phyloP scores from a whole-genome alignment of 371 early-diverging fungal genomes.

The Lichtheimia ornata region DNA sequence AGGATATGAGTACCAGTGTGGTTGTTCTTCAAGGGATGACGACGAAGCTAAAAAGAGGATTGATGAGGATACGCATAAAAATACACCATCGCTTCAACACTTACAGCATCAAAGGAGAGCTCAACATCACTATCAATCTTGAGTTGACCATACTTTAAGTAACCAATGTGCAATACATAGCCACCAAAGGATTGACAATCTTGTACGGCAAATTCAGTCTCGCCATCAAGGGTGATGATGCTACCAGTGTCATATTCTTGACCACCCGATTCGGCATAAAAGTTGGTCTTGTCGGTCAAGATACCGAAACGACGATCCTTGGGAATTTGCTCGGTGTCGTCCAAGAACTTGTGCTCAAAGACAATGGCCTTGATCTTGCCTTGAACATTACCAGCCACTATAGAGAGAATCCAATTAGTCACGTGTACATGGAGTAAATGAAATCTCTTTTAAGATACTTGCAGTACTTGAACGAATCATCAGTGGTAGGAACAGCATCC shows the following conservation, averaged over 20 bases:
- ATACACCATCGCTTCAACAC: neutral
- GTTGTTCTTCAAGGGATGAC: slow-evolving; percentile 92
- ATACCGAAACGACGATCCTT: slow-evolving; percentile 74
- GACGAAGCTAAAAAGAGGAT: slow-evolving; percentile 58
- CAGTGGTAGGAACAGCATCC: slow-evolving; percentile 76
- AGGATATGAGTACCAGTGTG: slow-evolving; percentile 99
- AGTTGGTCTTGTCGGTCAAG: slow-evolving; percentile 97
- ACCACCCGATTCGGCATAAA: slow-evolving; percentile 99
- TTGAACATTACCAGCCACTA: slow-evolving; percentile 65
- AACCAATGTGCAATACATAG: slow-evolving; percentile 97
- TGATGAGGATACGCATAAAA: neutral
- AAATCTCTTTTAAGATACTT: slow-evolving; percentile 8
- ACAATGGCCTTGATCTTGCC: slow-evolving; percentile 76
- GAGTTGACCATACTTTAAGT: slow-evolving; percentile 85
- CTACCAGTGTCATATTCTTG: slow-evolving; percentile 98
- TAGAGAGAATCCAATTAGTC: neutral
- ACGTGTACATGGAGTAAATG: neutral
- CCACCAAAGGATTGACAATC: slow-evolving; percentile 96
- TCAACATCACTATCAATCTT: slow-evolving; percentile 71
- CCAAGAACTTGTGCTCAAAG: slow-evolving; percentile 57
- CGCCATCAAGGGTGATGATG: slow-evolving; percentile 79
- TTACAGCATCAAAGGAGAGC: slow-evolving; percentile 81
- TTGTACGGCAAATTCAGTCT: slow-evolving; percentile 90
- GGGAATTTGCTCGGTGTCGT: slow-evolving; percentile 51
- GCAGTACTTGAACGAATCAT: slow-evolving; percentile 90